These are phyloP conservation scores for Ephemerocybe angulata DNA, from an alignment of 768 basidiomycete genomes.

Conservation along the genomic window DNA sequence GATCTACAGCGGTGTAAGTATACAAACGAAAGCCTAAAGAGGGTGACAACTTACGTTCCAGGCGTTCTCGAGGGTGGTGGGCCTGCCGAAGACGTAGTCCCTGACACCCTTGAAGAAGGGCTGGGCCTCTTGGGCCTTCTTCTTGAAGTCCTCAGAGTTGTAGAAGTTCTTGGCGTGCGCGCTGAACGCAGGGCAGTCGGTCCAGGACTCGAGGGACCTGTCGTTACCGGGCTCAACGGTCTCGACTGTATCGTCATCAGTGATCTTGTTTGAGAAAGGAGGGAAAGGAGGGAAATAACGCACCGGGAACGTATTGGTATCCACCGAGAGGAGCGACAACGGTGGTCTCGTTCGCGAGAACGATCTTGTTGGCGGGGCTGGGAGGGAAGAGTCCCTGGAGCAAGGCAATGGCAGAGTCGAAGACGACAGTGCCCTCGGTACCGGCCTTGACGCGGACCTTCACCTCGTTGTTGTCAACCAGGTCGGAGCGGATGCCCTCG, in stretches of 20 bases:
- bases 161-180: conserved; percentile 61
- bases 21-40: conserved; percentile 1
- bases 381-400: conserved; percentile 87
- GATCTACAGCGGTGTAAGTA: conserved; percentile 40
- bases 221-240: conserved; percentile 85
- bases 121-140: conserved; percentile 48
- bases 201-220: conserved; percentile 81
- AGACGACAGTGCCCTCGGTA: conserved; percentile 80
- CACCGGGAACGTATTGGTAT: conserved; percentile 85
- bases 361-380: conserved; percentile 64
- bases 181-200: conserved; percentile 60
- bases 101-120: conserved; percentile 64
- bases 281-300: conserved; percentile 12
- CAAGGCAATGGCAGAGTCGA: conserved; percentile 81
- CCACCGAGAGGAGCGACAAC: conserved; percentile 73
- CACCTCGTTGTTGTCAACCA: conserved; percentile 71
- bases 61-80: conserved; percentile 67
- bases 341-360: conserved; percentile 72
- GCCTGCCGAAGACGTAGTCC: conserved; percentile 71
- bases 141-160: conserved; percentile 62
- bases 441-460: conserved; percentile 80
- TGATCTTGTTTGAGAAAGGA: conserved; percentile 3
- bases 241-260: conserved; percentile 46
- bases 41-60: conserved; percentile 61
- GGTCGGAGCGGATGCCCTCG: conserved; percentile 56